Evolutionary conservation across 1,284 basidiomycete species (phyloP).

Genomic region (Leccinum fallax): DNA sequence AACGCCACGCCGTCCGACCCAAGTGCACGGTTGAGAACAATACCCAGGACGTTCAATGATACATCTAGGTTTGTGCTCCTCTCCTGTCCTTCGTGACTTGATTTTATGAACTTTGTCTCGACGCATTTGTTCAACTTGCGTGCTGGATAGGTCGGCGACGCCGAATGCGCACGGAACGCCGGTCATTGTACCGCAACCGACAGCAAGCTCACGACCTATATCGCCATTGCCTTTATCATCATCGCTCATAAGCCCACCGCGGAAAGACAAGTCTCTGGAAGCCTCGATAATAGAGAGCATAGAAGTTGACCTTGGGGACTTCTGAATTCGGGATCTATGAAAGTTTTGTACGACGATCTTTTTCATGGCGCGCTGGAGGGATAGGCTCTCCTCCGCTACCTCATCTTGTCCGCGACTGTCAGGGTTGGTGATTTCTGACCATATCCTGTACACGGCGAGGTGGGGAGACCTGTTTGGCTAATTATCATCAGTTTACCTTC

Average conservation of each 20-base stretch:
- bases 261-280: constrained; percentile 52
- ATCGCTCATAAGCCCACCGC: constrained; percentile 29
- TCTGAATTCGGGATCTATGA: constrained; percentile 41
- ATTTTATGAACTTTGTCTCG: constrained; percentile 9
- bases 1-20: constrained; percentile 55
- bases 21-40: constrained; percentile 61
- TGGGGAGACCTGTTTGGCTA: constrained; percentile 9
- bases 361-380: neutral
- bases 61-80: constrained; percentile 50
- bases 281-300: constrained; percentile 62
- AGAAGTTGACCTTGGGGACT: constrained; percentile 79
- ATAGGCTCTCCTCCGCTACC: neutral
- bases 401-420: neutral
- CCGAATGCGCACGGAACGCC: constrained; percentile 42
- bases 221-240: constrained; percentile 45
- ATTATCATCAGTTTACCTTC: constrained; percentile 4
- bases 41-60: constrained; percentile 53
- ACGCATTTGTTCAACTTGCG: constrained; percentile 9
- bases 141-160: constrained; percentile 49
- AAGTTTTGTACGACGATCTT: constrained; percentile 2
- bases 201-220: constrained; percentile 36
- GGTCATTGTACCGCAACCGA: constrained; percentile 26
- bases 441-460: neutral
- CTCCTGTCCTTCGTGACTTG: constrained; percentile 14
- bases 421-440: neutral